Evolutionary conservation across 345 rosid species (phyloP), one percentile per base, ranked within the genome.

Genomic region (Boechera stricta): DNA sequence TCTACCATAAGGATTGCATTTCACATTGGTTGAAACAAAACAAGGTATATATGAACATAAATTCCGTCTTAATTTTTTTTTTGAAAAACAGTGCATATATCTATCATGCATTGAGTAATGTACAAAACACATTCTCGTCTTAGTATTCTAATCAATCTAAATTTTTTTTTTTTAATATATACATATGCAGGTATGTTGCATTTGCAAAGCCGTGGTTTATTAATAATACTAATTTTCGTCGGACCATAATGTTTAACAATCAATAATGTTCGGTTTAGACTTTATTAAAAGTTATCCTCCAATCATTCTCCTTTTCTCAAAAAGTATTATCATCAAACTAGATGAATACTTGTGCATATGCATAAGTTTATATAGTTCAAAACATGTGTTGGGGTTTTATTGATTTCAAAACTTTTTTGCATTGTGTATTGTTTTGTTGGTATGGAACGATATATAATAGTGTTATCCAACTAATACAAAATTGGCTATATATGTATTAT

Each of bases 1-100:
- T 69, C 35, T 77, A 77, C 57, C 80, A 77, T 26, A 69, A 77
- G 9, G 59, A 70, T 11, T 77, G 80, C 66, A 77, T 77, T 54
- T 32, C 71, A 45, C 32, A n/a, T 0, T 77, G 80, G 80, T 15
- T 77, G 10, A 29, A 2, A 10, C 3, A 45, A 6, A 77, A 38
- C 24, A 45, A 29, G 10, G 80, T 76, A 76, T 13, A 44, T 13
- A 44, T 36, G 70, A 38, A 39, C 16, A 72, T 29, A 21, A 12
- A 52, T 41, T 10, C 29, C 21, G 10, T 16, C 1, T 47, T 48
- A 32, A 29, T 61, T 3, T 39, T 62, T 24, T 6, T 10, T 38
- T 7, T 5, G 12, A 21, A 61, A 44, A 41, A 8, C 0, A 6
- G 10, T 61, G 33, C 3, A 39, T 11, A 41, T 21, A 41, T 41